Evolutionary conservation across 2,329 filamentous ascomycete species (phyloP).

Genomic region (Davidsoniella neocaledoniae): DNA sequence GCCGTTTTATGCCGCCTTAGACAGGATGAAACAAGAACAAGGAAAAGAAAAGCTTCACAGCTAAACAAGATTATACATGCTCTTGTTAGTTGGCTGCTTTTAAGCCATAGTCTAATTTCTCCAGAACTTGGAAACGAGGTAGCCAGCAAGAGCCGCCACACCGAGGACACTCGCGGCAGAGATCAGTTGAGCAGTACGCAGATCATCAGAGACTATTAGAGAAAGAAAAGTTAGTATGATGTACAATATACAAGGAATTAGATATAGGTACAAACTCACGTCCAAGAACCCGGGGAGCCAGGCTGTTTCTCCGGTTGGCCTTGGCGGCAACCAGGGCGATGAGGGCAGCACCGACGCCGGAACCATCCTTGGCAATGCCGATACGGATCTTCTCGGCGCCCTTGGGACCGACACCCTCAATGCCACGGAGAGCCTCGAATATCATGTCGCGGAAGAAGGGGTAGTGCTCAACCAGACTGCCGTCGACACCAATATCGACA

Average conservation of each 20-base stretch:
- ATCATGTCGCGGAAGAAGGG: conserved; percentile 82
- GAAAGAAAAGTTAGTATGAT: conserved; percentile 1
- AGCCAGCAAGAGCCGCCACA: conserved; percentile 22
- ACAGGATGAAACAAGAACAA: neutral
- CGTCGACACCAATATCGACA: conserved; percentile 83
- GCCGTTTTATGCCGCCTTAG: neutral
- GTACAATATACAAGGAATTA: neutral
- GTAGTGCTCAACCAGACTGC: conserved; percentile 88
- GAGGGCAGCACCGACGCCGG: conserved; percentile 59
- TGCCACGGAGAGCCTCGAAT: conserved; percentile 59
- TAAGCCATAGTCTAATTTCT: neutral
- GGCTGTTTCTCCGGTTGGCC: conserved; percentile 9
- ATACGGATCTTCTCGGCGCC: conserved; percentile 82
- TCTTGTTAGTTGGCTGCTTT: neutral
- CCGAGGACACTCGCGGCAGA: conserved; percentile 22
- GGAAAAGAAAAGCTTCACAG: too few relatives aligned
- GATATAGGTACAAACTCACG: conserved; percentile 2
- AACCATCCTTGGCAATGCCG: conserved; percentile 92
- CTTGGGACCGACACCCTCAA: conserved; percentile 58
- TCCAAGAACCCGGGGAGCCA: conserved; percentile 9
- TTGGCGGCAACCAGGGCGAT: conserved; percentile 75
- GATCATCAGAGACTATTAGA: conserved; percentile 19
- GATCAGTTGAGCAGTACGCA: conserved; percentile 19
- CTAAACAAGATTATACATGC: neutral
- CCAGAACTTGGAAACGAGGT: conserved; percentile 16